Evolutionary conservation across 495 filamentous ascomycete genomes (phyloP).

Genomic region (Aspergillus panamensis): DNA sequence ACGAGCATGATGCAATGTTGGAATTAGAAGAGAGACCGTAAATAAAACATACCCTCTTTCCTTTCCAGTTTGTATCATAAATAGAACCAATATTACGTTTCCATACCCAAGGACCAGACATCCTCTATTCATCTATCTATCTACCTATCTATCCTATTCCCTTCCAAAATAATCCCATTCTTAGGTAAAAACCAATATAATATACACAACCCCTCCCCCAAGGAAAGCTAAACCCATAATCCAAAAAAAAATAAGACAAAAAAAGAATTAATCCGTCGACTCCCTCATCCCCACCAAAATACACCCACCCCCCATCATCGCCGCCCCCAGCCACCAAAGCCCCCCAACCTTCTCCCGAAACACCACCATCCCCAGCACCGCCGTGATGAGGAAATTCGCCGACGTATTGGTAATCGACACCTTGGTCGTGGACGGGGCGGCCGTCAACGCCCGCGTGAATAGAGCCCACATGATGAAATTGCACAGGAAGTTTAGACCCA

Average conservation of each 20-base stretch:
- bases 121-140: neutral
- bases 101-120: neutral
- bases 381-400: constrained; percentile 88
- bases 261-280: constrained; percentile 10
- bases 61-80: constrained; percentile 10
- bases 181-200: neutral
- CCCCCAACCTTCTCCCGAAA: constrained; percentile 70
- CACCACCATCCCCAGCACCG: constrained; percentile 71
- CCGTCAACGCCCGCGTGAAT: constrained; percentile 75
- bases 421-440: constrained; percentile 78
- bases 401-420: constrained; percentile 92
- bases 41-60: neutral
- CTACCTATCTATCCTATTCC: neutral
- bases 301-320: constrained; percentile 81
- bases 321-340: constrained; percentile 86
- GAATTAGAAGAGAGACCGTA: constrained; percentile 55
- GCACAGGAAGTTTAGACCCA: constrained; percentile 82
- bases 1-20: constrained; percentile 58
- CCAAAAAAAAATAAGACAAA: neutral
- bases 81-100: neutral
- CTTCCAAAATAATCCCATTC: neutral
- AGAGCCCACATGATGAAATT: constrained; percentile 95
- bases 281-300: constrained; percentile 85
- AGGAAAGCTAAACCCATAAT: neutral
- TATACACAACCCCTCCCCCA: neutral